Evolutionary conservation across 495 filamentous ascomycete genomes (phyloP).

Genomic region (Xylaria acuta): DNA sequence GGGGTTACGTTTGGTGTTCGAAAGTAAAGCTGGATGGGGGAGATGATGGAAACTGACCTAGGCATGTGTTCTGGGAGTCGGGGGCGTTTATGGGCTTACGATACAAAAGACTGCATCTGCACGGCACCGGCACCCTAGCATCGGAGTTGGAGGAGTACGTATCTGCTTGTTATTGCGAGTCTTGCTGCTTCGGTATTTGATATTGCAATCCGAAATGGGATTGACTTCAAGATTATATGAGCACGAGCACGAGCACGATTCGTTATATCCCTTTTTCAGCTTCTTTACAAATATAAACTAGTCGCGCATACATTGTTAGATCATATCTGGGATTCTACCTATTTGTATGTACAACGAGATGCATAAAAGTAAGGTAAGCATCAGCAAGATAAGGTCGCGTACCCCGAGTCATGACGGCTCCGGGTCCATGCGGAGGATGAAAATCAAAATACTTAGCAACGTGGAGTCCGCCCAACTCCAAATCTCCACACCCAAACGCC

Average conservation of each 20-base stretch:
- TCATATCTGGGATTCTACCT: not conserved
- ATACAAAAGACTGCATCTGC: not conserved
- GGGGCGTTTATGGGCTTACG: not conserved
- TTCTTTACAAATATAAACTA: not conserved
- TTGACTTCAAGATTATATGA: not conserved
- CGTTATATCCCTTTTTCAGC: not conserved
- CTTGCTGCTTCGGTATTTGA: not conserved
- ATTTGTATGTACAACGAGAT: not conserved
- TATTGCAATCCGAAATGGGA: not conserved
- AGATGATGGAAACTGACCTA: not conserved
- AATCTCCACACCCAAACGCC: conserved; percentile 11
- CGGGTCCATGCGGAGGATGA: conserved; percentile 11
- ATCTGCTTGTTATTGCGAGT: not conserved
- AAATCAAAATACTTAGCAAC: not conserved
- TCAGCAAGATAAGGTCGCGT: not conserved
- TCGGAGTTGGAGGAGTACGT: conserved; percentile 1
- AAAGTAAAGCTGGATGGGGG: not conserved
- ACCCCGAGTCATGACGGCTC: not conserved
- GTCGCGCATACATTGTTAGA: not conserved
- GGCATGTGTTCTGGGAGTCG: not conserved
- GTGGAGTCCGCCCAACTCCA: not conserved
- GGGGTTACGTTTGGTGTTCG: not conserved
- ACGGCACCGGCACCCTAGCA: not conserved
- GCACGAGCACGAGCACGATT: not conserved
- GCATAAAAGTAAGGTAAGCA: not conserved